These are phyloP conservation scores for Pseudisothecium myosuroides DNA, from an alignment of 225 moss, liverwort and hornwort species.

Conservation along the genomic window DNA sequence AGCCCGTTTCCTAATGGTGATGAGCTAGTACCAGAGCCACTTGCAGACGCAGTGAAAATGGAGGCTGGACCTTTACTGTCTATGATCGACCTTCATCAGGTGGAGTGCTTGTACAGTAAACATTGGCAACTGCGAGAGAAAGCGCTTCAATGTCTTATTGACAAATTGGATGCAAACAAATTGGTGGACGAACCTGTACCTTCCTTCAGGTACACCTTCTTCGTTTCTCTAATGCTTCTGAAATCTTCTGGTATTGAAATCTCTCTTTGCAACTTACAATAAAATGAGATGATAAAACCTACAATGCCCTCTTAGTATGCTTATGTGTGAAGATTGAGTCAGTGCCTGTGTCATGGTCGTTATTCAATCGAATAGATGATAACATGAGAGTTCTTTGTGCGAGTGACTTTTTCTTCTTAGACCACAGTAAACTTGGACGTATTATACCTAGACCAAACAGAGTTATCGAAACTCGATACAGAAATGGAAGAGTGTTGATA, in stretches of 20 bases:
- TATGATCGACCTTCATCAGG: slow-evolving; percentile 52
- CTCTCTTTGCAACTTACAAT: neutral
- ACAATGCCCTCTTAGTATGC: neutral
- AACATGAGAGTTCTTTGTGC: neutral
- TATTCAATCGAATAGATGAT: neutral
- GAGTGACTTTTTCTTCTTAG: neutral
- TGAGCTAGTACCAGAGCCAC: slow-evolving; percentile 53
- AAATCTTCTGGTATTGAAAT: neutral
- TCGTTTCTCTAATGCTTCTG: neutral
- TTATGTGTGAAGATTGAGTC: neutral
- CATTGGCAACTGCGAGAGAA: slow-evolving; percentile 96
- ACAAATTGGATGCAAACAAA: slow-evolving; percentile 28
- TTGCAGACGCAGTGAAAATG: slow-evolving; percentile 53
- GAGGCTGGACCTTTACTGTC: slow-evolving; percentile 65
- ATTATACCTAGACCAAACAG: neutral
- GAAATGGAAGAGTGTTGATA: neutral
- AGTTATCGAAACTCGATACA: neutral
- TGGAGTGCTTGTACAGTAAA: slow-evolving; percentile 87
- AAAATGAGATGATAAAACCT: neutral
- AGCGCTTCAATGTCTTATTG: slow-evolving; percentile 52
- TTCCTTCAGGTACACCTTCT: slow-evolving; percentile 40
- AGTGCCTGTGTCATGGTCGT: neutral
- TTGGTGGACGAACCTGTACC: slow-evolving; percentile 34
- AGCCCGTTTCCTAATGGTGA: slow-evolving; percentile 29
- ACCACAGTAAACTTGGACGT: neutral